phyloP scores from a whole-genome alignment of 805 yeast genomes.

The Dipodascus albidus region DNA sequence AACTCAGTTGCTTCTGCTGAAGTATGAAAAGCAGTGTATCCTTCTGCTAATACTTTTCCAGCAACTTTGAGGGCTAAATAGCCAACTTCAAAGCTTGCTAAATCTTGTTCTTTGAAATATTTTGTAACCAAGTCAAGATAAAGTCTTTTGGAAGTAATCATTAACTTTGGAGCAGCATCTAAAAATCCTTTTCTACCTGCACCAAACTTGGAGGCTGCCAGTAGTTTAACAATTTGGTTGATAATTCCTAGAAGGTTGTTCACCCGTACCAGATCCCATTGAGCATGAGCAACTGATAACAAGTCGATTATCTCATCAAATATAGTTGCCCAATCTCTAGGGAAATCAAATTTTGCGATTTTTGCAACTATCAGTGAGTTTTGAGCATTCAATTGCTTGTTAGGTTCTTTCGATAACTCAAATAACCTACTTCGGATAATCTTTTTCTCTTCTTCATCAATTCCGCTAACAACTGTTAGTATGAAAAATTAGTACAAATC shows the following conservation, averaged over 20 bases:
- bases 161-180: slow-evolving; percentile 50
- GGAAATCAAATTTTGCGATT: slow-evolving; percentile 77
- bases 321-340: slow-evolving; percentile 72
- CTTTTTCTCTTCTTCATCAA: slow-evolving; percentile 55
- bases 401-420: slow-evolving; percentile 51
- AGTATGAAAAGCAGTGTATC: slow-evolving; percentile 59
- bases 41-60: slow-evolving; percentile 64
- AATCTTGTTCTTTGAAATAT: slow-evolving; percentile 36
- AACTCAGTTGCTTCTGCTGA: slow-evolving; percentile 49
- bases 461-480: slow-evolving; percentile 27
- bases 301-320: slow-evolving; percentile 42
- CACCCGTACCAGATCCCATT: slow-evolving; percentile 34
- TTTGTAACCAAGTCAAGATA: slow-evolving; percentile 48
- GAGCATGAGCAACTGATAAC: slow-evolving; percentile 30
- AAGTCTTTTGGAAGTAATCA: slow-evolving; percentile 46
- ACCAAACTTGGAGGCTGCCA: slow-evolving; percentile 74
- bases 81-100: slow-evolving; percentile 58
- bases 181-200: slow-evolving; percentile 70
- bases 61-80: slow-evolving; percentile 66
- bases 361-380: slow-evolving; percentile 74
- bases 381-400: slow-evolving; percentile 65
- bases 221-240: slow-evolving; percentile 66
- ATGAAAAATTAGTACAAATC: neutral
- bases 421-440: slow-evolving; percentile 52
- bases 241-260: slow-evolving; percentile 55